Evolutionary conservation across 2,329 filamentous ascomycete species (phyloP).

Genomic region (Coniella vitis): DNA sequence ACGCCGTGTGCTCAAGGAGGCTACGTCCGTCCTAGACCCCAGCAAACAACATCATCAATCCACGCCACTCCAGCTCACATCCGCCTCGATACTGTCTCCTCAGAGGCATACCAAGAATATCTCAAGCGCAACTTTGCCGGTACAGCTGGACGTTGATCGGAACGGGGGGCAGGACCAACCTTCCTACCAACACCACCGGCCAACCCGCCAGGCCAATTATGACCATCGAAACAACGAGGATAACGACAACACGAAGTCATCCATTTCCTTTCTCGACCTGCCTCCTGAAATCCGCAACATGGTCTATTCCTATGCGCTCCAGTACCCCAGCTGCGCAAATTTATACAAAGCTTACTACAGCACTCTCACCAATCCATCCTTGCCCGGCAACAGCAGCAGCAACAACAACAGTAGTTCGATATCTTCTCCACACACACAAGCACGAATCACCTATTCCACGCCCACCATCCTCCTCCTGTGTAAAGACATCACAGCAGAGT

Average conservation of each 20-base stretch:
- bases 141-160: no score
- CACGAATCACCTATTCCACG: slow-evolving; percentile 17
- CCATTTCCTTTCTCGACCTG: slow-evolving; percentile 24
- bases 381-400: background rate
- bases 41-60: no score
- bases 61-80: no score
- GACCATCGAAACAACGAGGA: background rate
- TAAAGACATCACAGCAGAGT: slow-evolving; percentile 27
- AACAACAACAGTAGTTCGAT: no score
- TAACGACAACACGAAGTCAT: background rate
- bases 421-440: no score
- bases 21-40: no score
- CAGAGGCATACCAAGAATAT: no score
- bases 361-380: slow-evolving; percentile 9
- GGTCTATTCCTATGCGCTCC: slow-evolving; percentile 25
- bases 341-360: slow-evolving; percentile 26
- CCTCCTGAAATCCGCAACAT: slow-evolving; percentile 29
- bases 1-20: no score
- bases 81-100: no score
- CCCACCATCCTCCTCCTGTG: slow-evolving; percentile 30
- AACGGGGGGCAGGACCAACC: no score
- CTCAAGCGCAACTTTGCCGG: no score
- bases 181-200: background rate
- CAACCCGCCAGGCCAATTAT: background rate
- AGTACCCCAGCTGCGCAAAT: slow-evolving; percentile 23